Evolutionary conservation across 371 early-diverging fungal genomes (phyloP).

Genomic region (Entomophthora muscae): DNA sequence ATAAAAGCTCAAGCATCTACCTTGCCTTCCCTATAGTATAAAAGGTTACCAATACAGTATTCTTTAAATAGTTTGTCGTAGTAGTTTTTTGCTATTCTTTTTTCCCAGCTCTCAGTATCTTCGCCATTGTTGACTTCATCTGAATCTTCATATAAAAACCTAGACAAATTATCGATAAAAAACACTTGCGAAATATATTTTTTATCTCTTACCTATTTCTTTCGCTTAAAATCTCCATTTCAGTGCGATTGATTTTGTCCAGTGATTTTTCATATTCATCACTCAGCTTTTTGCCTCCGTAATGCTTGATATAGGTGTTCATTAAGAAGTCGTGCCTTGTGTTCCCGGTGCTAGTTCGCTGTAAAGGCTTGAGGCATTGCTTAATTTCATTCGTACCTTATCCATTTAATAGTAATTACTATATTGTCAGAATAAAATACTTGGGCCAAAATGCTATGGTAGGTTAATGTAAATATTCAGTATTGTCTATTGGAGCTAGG

Average conservation of each 20-base stretch:
- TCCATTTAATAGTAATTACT: too few species aligned
- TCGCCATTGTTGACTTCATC: slow-evolving; percentile 23
- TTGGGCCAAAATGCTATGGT: too few species aligned
- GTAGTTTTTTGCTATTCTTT: slow-evolving; percentile 65
- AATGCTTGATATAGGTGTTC: background rate
- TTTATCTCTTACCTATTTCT: background rate
- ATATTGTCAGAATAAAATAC: too few species aligned
- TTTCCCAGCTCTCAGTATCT: slow-evolving; percentile 39
- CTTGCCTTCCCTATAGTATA: slow-evolving; percentile 49
- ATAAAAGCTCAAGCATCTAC: slow-evolving; percentile 9
- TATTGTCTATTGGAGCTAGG: too few species aligned
- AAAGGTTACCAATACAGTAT: slow-evolving; percentile 60
- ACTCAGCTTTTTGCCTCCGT: background rate
- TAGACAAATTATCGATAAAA: slow-evolving; percentile 31
- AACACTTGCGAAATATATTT: too few species aligned
- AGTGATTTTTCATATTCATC: background rate
- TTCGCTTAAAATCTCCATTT: background rate
- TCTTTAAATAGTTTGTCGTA: slow-evolving; percentile 73
- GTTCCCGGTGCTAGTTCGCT: background rate
- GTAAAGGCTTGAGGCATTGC: background rate
- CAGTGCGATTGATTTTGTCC: background rate
- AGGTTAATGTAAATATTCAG: too few species aligned
- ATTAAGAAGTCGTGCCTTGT: background rate
- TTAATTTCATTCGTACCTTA: background rate
- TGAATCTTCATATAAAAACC: slow-evolving; percentile 16